Conservation (phyloP, 345 rosid species). For the Citrus unshiu region DNA sequence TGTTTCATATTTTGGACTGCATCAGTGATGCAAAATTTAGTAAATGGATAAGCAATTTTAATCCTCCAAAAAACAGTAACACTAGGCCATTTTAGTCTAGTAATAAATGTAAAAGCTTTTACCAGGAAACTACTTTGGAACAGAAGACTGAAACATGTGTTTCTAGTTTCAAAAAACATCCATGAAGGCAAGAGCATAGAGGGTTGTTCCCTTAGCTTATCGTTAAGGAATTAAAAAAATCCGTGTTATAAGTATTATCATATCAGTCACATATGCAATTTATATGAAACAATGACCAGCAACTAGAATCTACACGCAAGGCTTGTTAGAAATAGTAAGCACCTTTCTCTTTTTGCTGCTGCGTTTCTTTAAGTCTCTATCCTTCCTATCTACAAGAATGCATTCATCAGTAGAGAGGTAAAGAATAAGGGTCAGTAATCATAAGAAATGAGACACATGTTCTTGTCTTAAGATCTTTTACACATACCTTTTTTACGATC, state of each 20-base stretch:
- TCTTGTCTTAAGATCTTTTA: slow-evolving; percentile 6
- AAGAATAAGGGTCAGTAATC: not conserved
- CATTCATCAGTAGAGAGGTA: slow-evolving; percentile 12
- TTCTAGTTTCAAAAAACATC: not conserved
- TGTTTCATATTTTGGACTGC: not conserved
- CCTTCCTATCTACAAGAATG: slow-evolving; percentile 68
- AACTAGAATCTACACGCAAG: not conserved
- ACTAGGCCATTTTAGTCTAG: not conserved
- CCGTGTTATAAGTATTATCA: not conserved
- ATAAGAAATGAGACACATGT: slow-evolving; percentile 7
- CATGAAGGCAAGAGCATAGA: not conserved
- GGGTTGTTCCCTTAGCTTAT: not conserved
- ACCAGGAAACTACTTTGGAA: not conserved
- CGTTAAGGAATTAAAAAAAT: not conserved
- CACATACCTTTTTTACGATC: slow-evolving; percentile 48
- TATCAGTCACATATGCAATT: not conserved
- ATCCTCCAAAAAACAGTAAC: not conserved
- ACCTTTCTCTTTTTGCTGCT: slow-evolving; percentile 92
- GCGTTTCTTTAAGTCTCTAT: slow-evolving; percentile 72
- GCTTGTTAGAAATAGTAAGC: slow-evolving; percentile 3
- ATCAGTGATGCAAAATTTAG: not conserved
- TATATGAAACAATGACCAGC: not conserved
- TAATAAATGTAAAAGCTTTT: not conserved
- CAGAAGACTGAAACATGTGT: not conserved
- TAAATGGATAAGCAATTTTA: not conserved